Evolutionary conservation across 2,329 filamentous ascomycete species (phyloP), one percentile per base, ranked within the genome.

Genomic region (Fusarium neocosmosporiellum): DNA sequence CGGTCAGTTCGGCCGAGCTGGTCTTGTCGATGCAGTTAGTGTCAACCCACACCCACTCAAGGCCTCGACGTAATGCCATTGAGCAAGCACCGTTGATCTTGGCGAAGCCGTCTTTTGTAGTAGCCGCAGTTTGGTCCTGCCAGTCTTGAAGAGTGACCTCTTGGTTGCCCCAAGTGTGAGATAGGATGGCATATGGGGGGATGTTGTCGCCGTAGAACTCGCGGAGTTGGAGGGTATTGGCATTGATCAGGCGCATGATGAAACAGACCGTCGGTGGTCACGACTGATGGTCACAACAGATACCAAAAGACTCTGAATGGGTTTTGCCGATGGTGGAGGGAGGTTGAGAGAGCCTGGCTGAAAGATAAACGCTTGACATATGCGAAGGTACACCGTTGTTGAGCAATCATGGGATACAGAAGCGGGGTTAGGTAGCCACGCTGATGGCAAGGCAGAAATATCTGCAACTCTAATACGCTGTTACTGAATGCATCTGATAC

Each of bases 111-210:
- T 4, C 1, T 22, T 53, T 66, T 2, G 18, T 11, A 16, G 50
- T 14, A 20, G 61, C 55, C 4, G 24, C 2, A 8, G 43, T 48
- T 33, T 6, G 60, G 8, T 39, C 22, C 7, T 57, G 22, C 59
- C 78, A 67, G 22, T 80, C 78, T 39, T 79, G 65, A 34, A 79
- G 75, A 0, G 66, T 68, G 7, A 79, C 67, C 59, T 81, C 79
- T 13, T 72, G 70, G 4, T 58, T 13, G n/a, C 74, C 74, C 79
- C 79, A 81, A 1, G 75, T 77, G 41, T 80, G 79, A 0, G 79
- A 80, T 1, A 80, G 61, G 16, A 80, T 80, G 6, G 77, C 78
- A 39, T 80, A 81, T 1, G 69, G 63, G 1, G 78, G 78, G 3
- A 55, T 20, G 16, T 54, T 11, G 10, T 55, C 50, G 10, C 64